Percentiles rank a stretch among this genome's conserved stretches.
Evolutionary conservation across 169 alveolate species (phyloP).

Genomic region (Cryptosporidium sp.): DNA sequence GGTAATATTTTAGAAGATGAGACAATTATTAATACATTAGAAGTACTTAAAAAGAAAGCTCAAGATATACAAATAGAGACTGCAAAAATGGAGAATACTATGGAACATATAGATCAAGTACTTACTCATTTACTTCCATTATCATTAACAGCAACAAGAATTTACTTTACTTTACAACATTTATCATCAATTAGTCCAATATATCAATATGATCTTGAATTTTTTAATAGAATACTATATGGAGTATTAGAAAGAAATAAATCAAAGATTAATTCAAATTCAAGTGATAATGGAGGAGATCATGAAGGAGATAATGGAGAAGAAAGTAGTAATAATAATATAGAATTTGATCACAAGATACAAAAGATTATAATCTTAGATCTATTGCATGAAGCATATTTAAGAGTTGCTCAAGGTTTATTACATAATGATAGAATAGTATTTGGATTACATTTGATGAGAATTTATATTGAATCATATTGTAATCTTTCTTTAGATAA

Average conservation of each 20-base stretch:
- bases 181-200: conserved; percentile 91
- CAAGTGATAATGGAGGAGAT: conserved; percentile 74
- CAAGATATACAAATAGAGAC: conserved; percentile 92
- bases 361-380: conserved; percentile 6
- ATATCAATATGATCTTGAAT: conserved; percentile 93
- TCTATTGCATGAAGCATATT: conserved; percentile 34
- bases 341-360: conserved; percentile 18
- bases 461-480: conserved; percentile 39
- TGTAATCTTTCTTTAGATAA: conserved; percentile 25
- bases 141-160: conserved; percentile 91
- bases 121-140: conserved; percentile 88
- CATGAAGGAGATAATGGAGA: conserved; percentile 38
- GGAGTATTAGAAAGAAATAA: conserved; percentile 78
- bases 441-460: conserved; percentile 41
- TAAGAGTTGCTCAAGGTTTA: conserved; percentile 48
- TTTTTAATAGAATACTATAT: conserved; percentile 91
- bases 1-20: conserved; percentile 97
- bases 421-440: conserved; percentile 77
- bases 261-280: not conserved
- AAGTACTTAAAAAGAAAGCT: conserved; percentile 93
- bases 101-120: conserved; percentile 92
- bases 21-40: conserved; percentile 89
- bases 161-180: conserved; percentile 86
- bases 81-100: conserved; percentile 92
- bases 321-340: not conserved